These are phyloP conservation scores for Volvox reticuliferus DNA, from an alignment of 139 green algal species.

Conservation along the genomic window DNA sequence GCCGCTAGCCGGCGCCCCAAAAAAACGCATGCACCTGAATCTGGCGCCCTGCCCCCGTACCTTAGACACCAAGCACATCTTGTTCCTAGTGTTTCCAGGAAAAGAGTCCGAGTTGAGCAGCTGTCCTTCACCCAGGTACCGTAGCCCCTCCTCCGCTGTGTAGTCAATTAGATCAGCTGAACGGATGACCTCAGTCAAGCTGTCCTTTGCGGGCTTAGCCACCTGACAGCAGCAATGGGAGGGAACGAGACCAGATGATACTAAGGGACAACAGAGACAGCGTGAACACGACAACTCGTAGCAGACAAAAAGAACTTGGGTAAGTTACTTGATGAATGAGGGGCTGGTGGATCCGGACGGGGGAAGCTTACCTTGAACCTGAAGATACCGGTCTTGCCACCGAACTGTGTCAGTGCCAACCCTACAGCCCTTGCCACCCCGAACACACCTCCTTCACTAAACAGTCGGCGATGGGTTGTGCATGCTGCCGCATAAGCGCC, in stretches of 20 bases:
- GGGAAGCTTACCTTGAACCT: no score
- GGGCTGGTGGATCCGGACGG: no score
- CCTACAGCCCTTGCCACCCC: not conserved
- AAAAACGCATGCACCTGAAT: no score
- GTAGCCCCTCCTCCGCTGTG: constrained; percentile 94
- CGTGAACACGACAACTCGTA: no score
- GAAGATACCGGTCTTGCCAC: no score
- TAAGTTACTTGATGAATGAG: no score
- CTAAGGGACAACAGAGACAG: not conserved
- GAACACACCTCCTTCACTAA: constrained; percentile 85
- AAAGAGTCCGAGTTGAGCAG: constrained; percentile 93
- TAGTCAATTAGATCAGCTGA: constrained; percentile 94
- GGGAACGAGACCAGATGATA: not conserved
- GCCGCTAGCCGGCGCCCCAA: no score
- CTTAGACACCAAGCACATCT: constrained; percentile 91
- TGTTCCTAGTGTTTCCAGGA: constrained; percentile 91
- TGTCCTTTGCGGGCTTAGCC: constrained; percentile 93
- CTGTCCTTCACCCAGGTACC: constrained; percentile 87
- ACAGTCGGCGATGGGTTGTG: constrained; percentile 87
- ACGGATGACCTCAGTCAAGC: constrained; percentile 80
- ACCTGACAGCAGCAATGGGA: constrained; percentile 52
- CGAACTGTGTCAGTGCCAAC: no score
- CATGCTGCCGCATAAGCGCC: constrained; percentile 84
- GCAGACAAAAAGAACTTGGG: no score
- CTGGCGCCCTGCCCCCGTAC: constrained; percentile 45